phyloP scores from a whole-genome alignment of 2,329 filamentous ascomycete species.

The Phoma herbarum region DNA sequence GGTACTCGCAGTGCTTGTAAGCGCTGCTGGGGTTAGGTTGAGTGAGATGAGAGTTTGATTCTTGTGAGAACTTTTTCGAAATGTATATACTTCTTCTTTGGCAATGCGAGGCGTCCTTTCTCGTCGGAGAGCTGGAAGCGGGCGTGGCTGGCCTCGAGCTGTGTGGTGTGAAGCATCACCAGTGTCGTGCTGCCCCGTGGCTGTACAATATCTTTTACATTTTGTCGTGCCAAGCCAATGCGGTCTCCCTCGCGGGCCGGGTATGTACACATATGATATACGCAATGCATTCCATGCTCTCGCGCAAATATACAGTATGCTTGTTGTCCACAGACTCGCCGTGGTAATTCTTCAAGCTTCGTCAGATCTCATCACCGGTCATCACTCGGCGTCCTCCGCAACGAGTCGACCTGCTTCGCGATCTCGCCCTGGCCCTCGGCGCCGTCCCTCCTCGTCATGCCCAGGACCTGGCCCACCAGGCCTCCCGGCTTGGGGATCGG shows the following conservation, averaged over 20 bases:
- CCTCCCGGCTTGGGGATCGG: conserved; percentile 91
- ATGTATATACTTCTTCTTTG: too few species aligned
- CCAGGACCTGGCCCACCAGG: conserved; percentile 76
- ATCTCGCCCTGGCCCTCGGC: neutral
- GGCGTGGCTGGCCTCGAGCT: too few species aligned
- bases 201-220: neutral
- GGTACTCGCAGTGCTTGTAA: conserved; percentile 54
- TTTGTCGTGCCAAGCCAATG: neutral
- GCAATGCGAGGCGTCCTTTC: too few species aligned
- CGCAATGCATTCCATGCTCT: neutral
- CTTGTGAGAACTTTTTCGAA: too few species aligned
- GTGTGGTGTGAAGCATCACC: too few species aligned
- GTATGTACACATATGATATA: neutral
- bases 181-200: neutral
- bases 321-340: too few species aligned
- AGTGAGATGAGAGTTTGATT: too few species aligned
- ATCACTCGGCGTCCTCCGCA: neutral
- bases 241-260: neutral
- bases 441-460: conserved; percentile 63
- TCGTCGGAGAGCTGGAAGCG: too few species aligned
- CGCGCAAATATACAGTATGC: neutral
- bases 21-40: neutral
- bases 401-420: neutral
- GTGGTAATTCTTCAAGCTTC: too few species aligned
- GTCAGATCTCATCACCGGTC: neutral